These are phyloP conservation scores for Cyberlindnera mycetangii DNA, from an alignment of 805 yeast genomes.

Conservation along the genomic window DNA sequence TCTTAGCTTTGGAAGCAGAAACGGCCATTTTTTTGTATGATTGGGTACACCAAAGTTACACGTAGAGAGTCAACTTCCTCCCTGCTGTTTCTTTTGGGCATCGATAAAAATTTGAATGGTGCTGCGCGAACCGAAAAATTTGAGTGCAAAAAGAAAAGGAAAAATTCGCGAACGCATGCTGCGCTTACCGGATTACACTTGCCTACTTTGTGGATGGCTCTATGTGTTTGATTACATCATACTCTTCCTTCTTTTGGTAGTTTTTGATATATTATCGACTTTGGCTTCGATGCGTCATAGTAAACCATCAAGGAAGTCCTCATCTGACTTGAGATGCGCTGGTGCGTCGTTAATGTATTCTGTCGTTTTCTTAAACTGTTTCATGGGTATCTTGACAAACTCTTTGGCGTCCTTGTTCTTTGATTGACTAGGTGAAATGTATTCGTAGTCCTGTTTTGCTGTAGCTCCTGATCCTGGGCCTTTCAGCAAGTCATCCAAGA, in stretches of 20 bases:
- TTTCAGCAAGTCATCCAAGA: conserved; percentile 16
- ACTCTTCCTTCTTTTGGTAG: not conserved
- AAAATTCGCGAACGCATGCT: not conserved
- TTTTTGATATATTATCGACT: not conserved
- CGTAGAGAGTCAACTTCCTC: too few species aligned
- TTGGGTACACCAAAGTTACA: too few species aligned
- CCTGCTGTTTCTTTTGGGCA: not conserved
- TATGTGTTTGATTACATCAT: conserved; percentile 1
- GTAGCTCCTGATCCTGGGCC: conserved; percentile 5
- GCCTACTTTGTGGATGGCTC: not conserved
- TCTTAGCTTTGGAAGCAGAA: conserved; percentile 95
- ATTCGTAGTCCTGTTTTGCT: conserved; percentile 5
- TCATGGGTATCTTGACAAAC: not conserved
- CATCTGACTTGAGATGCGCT: conserved; percentile 16
- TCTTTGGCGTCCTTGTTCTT: not conserved
- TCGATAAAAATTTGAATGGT: conserved; percentile 10
- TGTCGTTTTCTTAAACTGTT: not conserved
- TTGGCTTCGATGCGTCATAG: conserved; percentile 9
- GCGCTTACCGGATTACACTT: not conserved
- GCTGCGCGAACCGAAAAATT: conserved; percentile 13
- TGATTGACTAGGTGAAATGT: not conserved
- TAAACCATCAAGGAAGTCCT: conserved; percentile 24
- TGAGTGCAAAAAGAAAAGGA: not conserved
- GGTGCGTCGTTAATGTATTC: conserved; percentile 19
- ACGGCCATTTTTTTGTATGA: conserved; percentile 25